phyloP scores from a whole-genome alignment of 371 early-diverging fungal species.

The Dichotomocladium elegans region DNA sequence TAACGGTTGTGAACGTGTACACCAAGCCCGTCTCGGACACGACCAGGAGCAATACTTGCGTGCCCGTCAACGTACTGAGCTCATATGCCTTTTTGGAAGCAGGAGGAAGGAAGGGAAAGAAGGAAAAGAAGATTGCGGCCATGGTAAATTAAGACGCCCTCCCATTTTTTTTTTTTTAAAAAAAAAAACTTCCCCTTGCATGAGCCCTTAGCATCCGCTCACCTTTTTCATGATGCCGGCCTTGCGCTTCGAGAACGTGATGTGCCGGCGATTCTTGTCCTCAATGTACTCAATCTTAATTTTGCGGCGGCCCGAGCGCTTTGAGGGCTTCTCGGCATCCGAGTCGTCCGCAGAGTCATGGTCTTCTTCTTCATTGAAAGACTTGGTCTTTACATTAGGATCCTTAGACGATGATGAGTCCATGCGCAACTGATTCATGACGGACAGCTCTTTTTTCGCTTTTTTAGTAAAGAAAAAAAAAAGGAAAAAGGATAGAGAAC shows the following conservation, averaged over 20 bases:
- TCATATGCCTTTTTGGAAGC: constrained; percentile 80
- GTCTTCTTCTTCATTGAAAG: constrained; percentile 8
- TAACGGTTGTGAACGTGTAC: constrained; percentile 97
- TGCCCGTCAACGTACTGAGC: constrained; percentile 93
- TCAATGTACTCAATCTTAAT: constrained; percentile 94
- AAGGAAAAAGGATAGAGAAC: not conserved
- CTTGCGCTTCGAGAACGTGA: constrained; percentile 96
- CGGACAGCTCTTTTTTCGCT: too few relatives aligned
- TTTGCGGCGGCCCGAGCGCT: constrained; percentile 78
- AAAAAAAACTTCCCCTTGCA: too few relatives aligned
- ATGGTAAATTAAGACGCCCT: too few relatives aligned
- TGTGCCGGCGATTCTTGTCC: constrained; percentile 88
- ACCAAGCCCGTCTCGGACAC: constrained; percentile 98
- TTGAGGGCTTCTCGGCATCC: constrained; percentile 44
- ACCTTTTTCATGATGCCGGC: constrained; percentile 98
- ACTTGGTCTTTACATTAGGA: not conserved
- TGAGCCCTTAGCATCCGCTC: too few relatives aligned
- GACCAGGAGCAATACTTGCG: constrained; percentile 93
- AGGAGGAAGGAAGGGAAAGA: not conserved
- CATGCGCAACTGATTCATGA: not conserved
- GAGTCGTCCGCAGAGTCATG: constrained; percentile 42
- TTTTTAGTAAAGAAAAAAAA: not conserved
- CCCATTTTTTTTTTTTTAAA: too few relatives aligned
- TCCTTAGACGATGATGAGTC: constrained; percentile 2
- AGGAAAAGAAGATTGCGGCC: too few relatives aligned